These are phyloP conservation scores for Ceriops decandra DNA, from an alignment of 345 rosid genomes.

Conservation along the genomic window DNA sequence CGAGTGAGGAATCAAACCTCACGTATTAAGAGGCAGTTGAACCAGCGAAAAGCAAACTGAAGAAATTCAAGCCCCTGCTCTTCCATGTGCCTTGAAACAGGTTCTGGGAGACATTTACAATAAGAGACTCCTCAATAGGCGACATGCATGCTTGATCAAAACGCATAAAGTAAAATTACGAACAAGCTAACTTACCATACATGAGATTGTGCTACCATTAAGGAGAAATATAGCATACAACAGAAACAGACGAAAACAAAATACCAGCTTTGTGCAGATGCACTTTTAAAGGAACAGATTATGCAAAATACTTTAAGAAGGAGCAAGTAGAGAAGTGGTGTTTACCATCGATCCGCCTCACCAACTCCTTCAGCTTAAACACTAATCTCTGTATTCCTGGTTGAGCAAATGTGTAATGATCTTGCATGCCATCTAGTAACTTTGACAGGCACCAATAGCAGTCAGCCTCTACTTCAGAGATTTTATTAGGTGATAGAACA, in stretches of 20 bases:
- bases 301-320: not conserved
- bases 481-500: constrained; percentile 56
- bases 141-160: not conserved
- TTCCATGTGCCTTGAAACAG: constrained; percentile 93
- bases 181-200: too few species aligned
- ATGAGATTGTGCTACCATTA: too few species aligned
- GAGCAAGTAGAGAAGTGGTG: not conserved
- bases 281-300: not conserved
- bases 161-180: too few species aligned
- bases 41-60: constrained; percentile 98
- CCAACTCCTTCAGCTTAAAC: constrained; percentile 89
- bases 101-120: constrained; percentile 52
- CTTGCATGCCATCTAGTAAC: constrained; percentile 98
- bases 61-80: constrained; percentile 97
- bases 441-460: constrained; percentile 95
- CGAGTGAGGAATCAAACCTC: constrained; percentile 44
- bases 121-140: constrained; percentile 1
- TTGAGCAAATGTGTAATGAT: constrained; percentile 98
- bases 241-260: too few species aligned
- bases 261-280: too few species aligned
- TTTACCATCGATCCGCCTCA: constrained; percentile 91
- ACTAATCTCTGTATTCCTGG: constrained; percentile 99
- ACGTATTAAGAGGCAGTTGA: constrained; percentile 92
- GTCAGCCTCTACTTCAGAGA: constrained; percentile 80
- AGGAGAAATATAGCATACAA: too few species aligned